phyloP scores from a whole-genome alignment of 139 green algal genomes.

The Auxenochlorella pyrenoidosa region DNA sequence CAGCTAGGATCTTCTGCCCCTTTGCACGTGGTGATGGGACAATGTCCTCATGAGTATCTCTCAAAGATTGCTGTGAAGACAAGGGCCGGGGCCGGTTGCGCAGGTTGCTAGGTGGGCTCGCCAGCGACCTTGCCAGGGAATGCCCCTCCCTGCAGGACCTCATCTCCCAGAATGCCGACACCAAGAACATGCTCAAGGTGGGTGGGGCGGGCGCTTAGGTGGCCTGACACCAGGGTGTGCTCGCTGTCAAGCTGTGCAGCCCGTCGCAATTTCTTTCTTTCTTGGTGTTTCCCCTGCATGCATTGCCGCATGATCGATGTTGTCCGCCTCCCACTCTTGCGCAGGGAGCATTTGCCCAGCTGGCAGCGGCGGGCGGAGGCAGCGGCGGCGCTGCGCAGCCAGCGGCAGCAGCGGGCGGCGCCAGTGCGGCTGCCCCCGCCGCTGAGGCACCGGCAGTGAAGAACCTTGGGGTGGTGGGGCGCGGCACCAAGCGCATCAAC shows the following conservation, averaged over 20 bases:
- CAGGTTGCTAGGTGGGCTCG: no score
- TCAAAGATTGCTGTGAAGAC: no score
- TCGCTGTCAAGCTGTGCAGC: no score
- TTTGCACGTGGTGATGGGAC: no score
- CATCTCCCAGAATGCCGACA: slow-evolving; percentile 42
- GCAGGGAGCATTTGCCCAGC: slow-evolving; percentile 42
- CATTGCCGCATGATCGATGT: no score
- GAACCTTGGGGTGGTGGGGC: slow-evolving; percentile 63
- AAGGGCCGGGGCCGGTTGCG: no score
- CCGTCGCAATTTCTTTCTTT: no score
- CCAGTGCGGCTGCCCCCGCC: not conserved
- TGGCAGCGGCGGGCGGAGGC: slow-evolving; percentile 7
- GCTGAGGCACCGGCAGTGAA: slow-evolving; percentile 17
- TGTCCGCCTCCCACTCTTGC: not conserved
- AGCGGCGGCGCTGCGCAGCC: not conserved
- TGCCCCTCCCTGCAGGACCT: slow-evolving; percentile 32
- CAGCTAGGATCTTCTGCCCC: no score
- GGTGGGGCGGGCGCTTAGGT: not conserved
- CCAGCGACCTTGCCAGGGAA: no score
- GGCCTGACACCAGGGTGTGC: no score
- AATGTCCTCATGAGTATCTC: no score
- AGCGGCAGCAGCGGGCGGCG: not conserved
- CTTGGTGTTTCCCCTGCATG: not conserved
- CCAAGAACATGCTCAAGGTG: slow-evolving; percentile 46
- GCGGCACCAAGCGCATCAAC: slow-evolving; percentile 68